A percentile compares a stretch with the other conserved stretches of the same genome.
Evolutionary conservation across 352 stramenopile species (phyloP).

Genomic region (Phytopythium vexans): DNA sequence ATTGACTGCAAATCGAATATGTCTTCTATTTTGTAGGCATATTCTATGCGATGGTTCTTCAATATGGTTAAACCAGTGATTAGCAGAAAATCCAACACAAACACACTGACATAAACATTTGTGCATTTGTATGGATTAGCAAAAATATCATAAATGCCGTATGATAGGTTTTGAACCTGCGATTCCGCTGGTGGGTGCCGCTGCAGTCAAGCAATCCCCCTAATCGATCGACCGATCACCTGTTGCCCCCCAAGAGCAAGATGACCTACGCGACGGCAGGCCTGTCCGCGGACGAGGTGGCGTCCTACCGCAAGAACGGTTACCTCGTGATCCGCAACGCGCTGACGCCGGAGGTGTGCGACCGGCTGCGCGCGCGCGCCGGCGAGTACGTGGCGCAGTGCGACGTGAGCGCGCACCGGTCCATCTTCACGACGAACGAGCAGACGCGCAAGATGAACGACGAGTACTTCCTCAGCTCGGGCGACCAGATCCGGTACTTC

Average conservation of each 20-base stretch:
- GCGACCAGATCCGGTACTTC: conserved; percentile 93
- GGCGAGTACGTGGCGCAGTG: conserved; percentile 54
- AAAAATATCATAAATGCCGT: too few species aligned
- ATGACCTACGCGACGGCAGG: conserved; percentile 10
- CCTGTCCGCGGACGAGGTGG: conserved; percentile 55
- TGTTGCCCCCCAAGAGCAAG: too few species aligned
- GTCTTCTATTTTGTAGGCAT: too few species aligned
- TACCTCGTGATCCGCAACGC: conserved; percentile 56
- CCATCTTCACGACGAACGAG: conserved; percentile 84
- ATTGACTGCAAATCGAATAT: too few species aligned
- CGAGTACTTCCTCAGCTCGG: conserved; percentile 93
- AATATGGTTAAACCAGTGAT: too few species aligned
- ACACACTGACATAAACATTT: too few species aligned
- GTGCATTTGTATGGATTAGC: too few species aligned
- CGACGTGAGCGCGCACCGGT: conserved; percentile 60
- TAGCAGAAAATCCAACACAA: too few species aligned
- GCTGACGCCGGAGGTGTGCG: conserved; percentile 41
- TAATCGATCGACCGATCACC: too few species aligned
- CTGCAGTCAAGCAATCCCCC: too few species aligned
- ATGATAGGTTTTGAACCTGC: too few species aligned
- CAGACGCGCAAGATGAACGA: conserved; percentile 82
- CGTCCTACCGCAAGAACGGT: conserved; percentile 60
- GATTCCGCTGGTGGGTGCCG: not conserved
- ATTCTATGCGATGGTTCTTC: too few species aligned
- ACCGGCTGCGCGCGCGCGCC: conserved; percentile 47